Percentiles rank a stretch among this genome's conserved stretches.
phyloP scores from a whole-genome alignment of 768 basidiomycete species.

The Lactifluus pinguis region DNA sequence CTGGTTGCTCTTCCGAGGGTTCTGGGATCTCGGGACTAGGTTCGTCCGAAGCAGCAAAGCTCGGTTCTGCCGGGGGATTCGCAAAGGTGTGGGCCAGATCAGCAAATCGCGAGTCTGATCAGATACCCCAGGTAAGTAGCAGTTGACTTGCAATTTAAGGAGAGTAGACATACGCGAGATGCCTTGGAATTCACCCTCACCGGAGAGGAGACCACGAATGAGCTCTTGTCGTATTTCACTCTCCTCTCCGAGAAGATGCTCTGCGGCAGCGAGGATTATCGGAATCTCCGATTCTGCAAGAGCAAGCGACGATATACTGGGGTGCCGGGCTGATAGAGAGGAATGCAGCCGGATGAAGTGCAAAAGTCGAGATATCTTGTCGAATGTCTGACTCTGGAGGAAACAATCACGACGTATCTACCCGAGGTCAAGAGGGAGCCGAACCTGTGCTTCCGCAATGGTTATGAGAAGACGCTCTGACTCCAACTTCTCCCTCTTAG shows the following conservation, averaged over 20 bases:
- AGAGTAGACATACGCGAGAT: slow-evolving; percentile 46
- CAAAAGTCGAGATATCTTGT: slow-evolving; percentile 43
- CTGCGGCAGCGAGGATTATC: slow-evolving; percentile 44
- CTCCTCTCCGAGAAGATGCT: slow-evolving; percentile 50
- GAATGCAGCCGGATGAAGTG: slow-evolving; percentile 52
- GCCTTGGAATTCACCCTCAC: slow-evolving; percentile 50
- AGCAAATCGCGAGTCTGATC: slow-evolving; percentile 48
- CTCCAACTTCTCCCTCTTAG: slow-evolving; percentile 48
- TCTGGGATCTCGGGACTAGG: slow-evolving; percentile 6
- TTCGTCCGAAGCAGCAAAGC: neutral
- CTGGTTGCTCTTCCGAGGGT: slow-evolving; percentile 1
- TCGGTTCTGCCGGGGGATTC: slow-evolving; percentile 31
- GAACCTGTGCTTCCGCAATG: slow-evolving; percentile 51
- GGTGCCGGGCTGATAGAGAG: slow-evolving; percentile 37
- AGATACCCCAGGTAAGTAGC: slow-evolving; percentile 2
- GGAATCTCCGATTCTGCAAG: slow-evolving; percentile 44
- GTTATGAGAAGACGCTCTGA: slow-evolving; percentile 46
- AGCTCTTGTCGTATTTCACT: slow-evolving; percentile 40
- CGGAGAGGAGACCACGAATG: slow-evolving; percentile 47
- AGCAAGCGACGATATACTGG: slow-evolving; percentile 34
- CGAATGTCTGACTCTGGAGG: slow-evolving; percentile 34
- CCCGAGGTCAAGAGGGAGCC: slow-evolving; percentile 7
- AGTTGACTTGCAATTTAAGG: neutral
- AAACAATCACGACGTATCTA: neutral
- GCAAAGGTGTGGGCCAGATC: slow-evolving; percentile 48